Conservation (phyloP, 495 filamentous ascomycete species). For the Neurospora sp. region DNA sequence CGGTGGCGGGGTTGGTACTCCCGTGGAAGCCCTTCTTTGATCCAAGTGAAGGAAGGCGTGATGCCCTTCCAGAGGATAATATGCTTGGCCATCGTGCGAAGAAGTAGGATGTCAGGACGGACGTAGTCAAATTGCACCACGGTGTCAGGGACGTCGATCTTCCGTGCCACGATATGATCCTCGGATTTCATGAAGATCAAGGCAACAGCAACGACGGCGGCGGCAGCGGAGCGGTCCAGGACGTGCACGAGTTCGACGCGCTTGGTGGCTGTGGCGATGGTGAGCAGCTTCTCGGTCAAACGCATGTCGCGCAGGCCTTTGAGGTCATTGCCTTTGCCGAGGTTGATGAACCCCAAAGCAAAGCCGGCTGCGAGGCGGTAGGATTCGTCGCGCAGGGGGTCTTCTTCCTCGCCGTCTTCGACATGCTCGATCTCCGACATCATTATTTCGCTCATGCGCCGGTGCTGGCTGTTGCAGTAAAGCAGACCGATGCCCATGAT, state of each 20-base stretch:
- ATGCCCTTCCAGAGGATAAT: constrained; percentile 91
- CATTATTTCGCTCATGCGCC: constrained; percentile 98
- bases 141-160: constrained; percentile 87
- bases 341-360: constrained; percentile 86
- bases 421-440: constrained; percentile 89
- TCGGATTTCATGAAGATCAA: constrained; percentile 97
- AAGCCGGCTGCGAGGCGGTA: constrained; percentile 93
- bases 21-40: constrained; percentile 58
- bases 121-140: constrained; percentile 88
- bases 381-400: constrained; percentile 83
- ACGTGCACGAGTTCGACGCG: constrained; percentile 83
- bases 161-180: constrained; percentile 76
- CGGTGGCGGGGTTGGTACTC: constrained; percentile 47
- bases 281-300: constrained; percentile 75
- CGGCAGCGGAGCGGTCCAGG: constrained; percentile 83
- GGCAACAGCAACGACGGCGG: constrained; percentile 79
- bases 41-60: constrained; percentile 58
- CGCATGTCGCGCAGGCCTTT: constrained; percentile 90
- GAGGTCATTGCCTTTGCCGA: constrained; percentile 80
- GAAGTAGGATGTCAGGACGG: constrained; percentile 80
- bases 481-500: constrained; percentile 95
- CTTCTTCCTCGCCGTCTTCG: constrained; percentile 55
- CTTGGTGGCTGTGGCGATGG: constrained; percentile 76
- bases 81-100: constrained; percentile 83
- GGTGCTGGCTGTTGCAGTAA: constrained; percentile 92